These are phyloP conservation scores for Vaccinium myrtillus DNA, from an alignment of 148 eudicot genomes.

Conservation along the genomic window DNA sequence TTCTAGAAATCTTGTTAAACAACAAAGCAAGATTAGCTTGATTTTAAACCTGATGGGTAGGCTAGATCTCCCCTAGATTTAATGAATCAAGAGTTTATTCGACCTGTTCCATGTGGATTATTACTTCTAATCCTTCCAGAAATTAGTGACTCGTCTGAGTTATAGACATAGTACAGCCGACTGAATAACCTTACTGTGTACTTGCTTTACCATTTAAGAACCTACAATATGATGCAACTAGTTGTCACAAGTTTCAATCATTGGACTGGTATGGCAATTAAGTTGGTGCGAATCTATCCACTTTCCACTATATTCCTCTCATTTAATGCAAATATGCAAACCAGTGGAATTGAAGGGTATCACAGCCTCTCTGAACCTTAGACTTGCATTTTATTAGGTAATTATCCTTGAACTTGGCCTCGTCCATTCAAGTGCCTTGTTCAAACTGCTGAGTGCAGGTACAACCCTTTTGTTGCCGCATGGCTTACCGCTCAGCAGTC, in stretches of 20 bases:
- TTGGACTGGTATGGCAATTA: neutral
- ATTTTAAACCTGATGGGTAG: neutral
- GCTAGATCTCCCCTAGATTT: neutral
- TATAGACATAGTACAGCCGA: too few species aligned
- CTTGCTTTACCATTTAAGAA: neutral
- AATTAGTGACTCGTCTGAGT: too few species aligned
- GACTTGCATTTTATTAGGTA: neutral
- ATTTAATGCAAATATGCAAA: neutral
- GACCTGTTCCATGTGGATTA: neutral
- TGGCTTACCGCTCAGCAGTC: neutral
- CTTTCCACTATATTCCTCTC: neutral
- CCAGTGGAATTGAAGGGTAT: neutral
- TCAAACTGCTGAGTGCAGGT: neutral
- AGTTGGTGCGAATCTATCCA: neutral
- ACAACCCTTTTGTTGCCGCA: neutral
- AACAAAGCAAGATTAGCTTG: neutral
- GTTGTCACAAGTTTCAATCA: neutral
- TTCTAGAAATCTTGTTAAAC: neutral
- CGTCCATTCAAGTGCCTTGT: neutral
- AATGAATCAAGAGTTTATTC: neutral
- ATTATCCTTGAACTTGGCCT: neutral
- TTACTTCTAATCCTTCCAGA: too few species aligned
- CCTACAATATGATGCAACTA: neutral
- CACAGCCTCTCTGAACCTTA: neutral
- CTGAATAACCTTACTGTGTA: too few species aligned